These are phyloP conservation scores for Athelia sp. DNA, from an alignment of 1,284 basidiomycete genomes.

Conservation along the genomic window DNA sequence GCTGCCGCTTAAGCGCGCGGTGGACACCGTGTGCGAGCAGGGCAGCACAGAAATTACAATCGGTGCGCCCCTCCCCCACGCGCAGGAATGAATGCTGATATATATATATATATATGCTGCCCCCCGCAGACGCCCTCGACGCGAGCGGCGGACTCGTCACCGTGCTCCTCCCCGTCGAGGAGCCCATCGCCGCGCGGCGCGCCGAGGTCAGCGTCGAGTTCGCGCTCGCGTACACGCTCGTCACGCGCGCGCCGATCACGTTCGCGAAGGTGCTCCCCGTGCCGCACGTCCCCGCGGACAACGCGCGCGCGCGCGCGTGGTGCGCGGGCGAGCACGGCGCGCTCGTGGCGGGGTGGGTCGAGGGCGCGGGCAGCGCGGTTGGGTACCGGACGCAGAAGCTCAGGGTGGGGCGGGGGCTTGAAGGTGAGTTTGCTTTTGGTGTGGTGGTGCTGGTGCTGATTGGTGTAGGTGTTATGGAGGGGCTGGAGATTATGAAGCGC, in stretches of 20 bases:
- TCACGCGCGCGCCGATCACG: not conserved
- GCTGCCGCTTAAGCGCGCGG: not conserved
- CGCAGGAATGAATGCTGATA: not conserved
- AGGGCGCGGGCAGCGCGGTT: too few relatives aligned
- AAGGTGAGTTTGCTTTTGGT: not conserved
- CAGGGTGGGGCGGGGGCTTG: not conserved
- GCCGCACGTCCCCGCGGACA: constrained; percentile 2
- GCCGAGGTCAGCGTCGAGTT: constrained; percentile 1
- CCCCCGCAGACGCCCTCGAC: not conserved
- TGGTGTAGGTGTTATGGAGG: constrained; percentile 1
- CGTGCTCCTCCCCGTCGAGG: not conserved
- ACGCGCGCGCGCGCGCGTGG: not conserved
- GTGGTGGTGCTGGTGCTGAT: not conserved
- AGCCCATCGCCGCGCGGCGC: not conserved
- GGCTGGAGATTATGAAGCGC: constrained; percentile 1
- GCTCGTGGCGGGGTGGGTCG: not conserved
- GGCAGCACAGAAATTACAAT: constrained; percentile 5
- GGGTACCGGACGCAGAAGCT: not conserved
- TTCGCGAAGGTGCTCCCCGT: not conserved
- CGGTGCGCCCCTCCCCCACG: not conserved
- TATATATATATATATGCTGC: not conserved
- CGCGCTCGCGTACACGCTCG: not conserved
- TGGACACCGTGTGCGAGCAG: constrained; percentile 4
- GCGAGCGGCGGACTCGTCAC: not conserved
- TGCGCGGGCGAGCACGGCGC: not conserved